phyloP scores from a whole-genome alignment of 495 filamentous ascomycete genomes.

The Daldinia loculata region DNA sequence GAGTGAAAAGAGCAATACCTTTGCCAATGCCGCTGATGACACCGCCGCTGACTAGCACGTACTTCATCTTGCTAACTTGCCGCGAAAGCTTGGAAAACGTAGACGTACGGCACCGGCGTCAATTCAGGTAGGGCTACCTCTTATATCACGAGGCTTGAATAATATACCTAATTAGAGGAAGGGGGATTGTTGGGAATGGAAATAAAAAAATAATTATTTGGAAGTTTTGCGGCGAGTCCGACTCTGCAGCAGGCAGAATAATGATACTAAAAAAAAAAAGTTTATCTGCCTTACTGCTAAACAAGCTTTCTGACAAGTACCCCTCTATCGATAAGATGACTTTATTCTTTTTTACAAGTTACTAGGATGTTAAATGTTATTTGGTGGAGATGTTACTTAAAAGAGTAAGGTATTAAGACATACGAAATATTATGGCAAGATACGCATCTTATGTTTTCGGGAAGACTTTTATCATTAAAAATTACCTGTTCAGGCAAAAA shows the following conservation, averaged over 20 bases:
- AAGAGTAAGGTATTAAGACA: no score
- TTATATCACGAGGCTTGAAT: neutral
- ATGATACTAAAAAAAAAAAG: slow-evolving; percentile 6
- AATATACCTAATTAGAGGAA: neutral
- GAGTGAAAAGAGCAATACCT: slow-evolving; percentile 51
- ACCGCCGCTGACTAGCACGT: slow-evolving; percentile 52
- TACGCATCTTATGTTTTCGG: no score
- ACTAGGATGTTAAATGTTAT: no score
- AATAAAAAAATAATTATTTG: neutral
- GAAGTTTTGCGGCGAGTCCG: neutral
- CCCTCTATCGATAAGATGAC: slow-evolving; percentile 29
- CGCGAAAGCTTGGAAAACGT: neutral
- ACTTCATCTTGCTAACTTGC: slow-evolving; percentile 22
- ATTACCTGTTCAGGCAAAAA: no score
- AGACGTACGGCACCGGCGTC: neutral
- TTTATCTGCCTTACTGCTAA: slow-evolving; percentile 10
- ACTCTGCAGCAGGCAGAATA: neutral
- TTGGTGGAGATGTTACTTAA: no score
- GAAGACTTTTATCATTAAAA: no score
- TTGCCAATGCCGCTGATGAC: slow-evolving; percentile 85
- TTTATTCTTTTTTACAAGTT: neutral
- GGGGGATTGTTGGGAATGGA: neutral
- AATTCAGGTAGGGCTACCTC: neutral
- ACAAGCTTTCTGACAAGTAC: slow-evolving; percentile 2
- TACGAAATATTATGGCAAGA: no score